Evolutionary conservation across 2,329 filamentous ascomycete species (phyloP), one percentile per base, ranked within the genome.

Genomic region (Sarocladium strictum): DNA sequence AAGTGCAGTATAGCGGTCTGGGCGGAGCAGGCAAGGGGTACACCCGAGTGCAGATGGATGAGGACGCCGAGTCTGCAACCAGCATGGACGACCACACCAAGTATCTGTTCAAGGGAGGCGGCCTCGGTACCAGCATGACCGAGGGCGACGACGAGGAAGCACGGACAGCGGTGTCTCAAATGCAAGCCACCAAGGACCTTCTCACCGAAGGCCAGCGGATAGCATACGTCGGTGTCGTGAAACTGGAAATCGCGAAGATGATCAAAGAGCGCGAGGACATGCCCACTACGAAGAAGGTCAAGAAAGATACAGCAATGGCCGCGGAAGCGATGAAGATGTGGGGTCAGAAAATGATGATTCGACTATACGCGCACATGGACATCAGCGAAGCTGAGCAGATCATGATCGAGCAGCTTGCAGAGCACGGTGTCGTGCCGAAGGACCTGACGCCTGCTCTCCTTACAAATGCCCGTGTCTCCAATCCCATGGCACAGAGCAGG

Each of bases 11-110:
- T 63, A 81, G 77, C 21, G 86, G 86, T 14, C 79, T 96, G 0
- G 92, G 93, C 23, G 92, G 92, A 26, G 93, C 93, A 9, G 91
- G 91, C 37, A 97, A 91, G 70, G 94, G 94, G 3, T 99, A 99
- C 68, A 99, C 94, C 1, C 82, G 91, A 50, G 90, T 99, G n/a
- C 83, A 95, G 58, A 80, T 96, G 63, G 94, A 99, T 63, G 94
- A 99, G 59, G 94, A 99, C 69, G 92, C 86, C 14, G 84, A 96
- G 67, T 97, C 92, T 26, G 88, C 88, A 50, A 99, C 91, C 3
- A 97, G 93, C 72, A 84, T 99, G 84, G 94, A 99, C 66, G 94
- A 99, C 56, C 93, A 97, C 64, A 99, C 94, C 0, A 85, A 91
- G 55, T 99, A 99, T 67, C 79, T 99, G 2, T 99, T 99, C 76